Evolutionary conservation across 2,329 filamentous ascomycete genomes (phyloP).

Genomic region (Neofusicoccum parvum): DNA sequence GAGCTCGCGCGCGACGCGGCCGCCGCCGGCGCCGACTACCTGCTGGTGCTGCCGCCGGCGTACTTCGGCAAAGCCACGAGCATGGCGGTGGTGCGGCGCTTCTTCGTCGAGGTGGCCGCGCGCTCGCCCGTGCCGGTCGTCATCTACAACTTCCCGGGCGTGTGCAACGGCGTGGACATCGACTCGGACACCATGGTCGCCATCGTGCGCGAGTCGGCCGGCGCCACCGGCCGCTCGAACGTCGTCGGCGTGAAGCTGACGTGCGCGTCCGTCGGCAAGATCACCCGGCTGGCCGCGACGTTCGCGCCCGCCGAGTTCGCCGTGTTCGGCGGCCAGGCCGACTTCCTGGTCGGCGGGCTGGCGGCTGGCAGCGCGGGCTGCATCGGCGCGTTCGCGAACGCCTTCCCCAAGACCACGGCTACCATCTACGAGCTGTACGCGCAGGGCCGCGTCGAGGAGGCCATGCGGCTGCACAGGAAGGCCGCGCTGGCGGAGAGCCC

Average conservation of each 20-base stretch:
- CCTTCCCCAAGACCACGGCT: constrained; percentile 57
- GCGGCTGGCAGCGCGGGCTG: constrained; percentile 55
- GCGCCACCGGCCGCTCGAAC: constrained; percentile 25
- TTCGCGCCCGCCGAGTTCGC: constrained; percentile 60
- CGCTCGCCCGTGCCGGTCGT: constrained; percentile 64
- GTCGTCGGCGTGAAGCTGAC: constrained; percentile 71
- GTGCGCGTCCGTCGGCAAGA: constrained; percentile 73
- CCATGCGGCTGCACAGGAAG: constrained; percentile 61
- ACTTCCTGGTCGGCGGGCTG: constrained; percentile 65
- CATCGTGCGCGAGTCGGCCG: constrained; percentile 28
- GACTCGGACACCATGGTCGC: constrained; percentile 66
- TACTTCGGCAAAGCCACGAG: constrained; percentile 43
- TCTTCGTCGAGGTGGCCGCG: constrained; percentile 56
- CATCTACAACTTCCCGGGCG: constrained; percentile 73
- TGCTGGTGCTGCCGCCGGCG: constrained; percentile 46
- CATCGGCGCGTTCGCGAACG: constrained; percentile 43
- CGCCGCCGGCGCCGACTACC: constrained; percentile 45
- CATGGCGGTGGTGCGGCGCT: constrained; percentile 42
- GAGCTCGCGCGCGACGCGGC: constrained; percentile 46
- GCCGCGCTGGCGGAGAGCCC: constrained; percentile 67
- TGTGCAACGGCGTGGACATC: constrained; percentile 59
- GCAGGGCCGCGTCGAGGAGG: constrained; percentile 59
- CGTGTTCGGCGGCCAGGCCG: constrained; percentile 71
- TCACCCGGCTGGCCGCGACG: constrained; percentile 60
- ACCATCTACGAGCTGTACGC: constrained; percentile 64